These are phyloP conservation scores for Citrus sp. DNA, from an alignment of 345 rosid species.

Conservation along the genomic window DNA sequence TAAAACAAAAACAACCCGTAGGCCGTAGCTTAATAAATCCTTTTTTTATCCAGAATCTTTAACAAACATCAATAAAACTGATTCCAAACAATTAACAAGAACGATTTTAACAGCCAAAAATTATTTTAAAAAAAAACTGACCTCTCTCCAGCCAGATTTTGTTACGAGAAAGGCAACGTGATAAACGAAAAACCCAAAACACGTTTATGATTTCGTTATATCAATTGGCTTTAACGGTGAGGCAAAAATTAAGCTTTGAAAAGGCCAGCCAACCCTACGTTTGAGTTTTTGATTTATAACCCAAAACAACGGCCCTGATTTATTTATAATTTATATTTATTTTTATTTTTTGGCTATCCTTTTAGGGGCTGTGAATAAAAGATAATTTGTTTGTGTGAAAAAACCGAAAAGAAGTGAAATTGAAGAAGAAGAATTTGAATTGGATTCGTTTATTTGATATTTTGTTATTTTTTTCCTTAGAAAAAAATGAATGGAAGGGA, in stretches of 20 bases:
- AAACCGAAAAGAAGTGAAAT: background rate
- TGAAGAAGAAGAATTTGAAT: background rate
- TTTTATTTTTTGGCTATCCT: background rate
- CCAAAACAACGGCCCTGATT: slow-evolving; percentile 7
- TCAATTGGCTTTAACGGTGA: background rate
- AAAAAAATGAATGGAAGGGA: background rate
- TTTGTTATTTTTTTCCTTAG: background rate
- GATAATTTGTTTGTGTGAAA: background rate
- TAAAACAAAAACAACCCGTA: background rate
- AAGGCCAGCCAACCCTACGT: slow-evolving; percentile 3
- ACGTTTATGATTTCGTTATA: background rate
- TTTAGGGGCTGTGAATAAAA: background rate
- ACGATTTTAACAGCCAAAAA: background rate
- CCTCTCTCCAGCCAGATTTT: slow-evolving; percentile 23
- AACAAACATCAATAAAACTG: background rate
- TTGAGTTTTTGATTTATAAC: background rate
- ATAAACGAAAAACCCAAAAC: background rate
- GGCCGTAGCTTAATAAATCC: background rate
- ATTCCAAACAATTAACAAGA: background rate
- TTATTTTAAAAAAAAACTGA: background rate
- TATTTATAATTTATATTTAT: background rate
- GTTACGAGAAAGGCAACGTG: background rate
- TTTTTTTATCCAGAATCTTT: background rate
- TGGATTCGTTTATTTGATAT: background rate
- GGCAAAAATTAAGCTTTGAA: background rate